These are phyloP conservation scores for grape (Vitis vinifera) DNA, from an alignment of 164 flowering plant genomes.

Conservation along the genomic window ASM3070453v1 NC_081816.1:1877501-1878000, in stretches of 20 bases:
- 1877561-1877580: constrained; percentile 1
- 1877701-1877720: constrained; percentile 60
- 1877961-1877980: too few relatives aligned
- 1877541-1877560: background rate
- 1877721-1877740: constrained; percentile 69
- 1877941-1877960: too few relatives aligned
- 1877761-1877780: background rate
- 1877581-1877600: constrained; percentile 39
- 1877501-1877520: background rate
- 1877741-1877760: background rate
- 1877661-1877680: constrained; percentile 62
- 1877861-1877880: too few relatives aligned
- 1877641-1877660: constrained; percentile 71
- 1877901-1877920: too few relatives aligned
- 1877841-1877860: too few relatives aligned
- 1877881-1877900: too few relatives aligned
- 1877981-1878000: too few relatives aligned
- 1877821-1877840: background rate
- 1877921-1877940: too few relatives aligned
- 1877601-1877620: constrained; percentile 58
- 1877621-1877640: constrained; percentile 62
- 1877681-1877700: constrained; percentile 57
- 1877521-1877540: background rate
- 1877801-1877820: background rate
- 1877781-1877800: background rate